Conservation (phyloP, 768 basidiomycete species). For the Collybia sordida region DNA sequence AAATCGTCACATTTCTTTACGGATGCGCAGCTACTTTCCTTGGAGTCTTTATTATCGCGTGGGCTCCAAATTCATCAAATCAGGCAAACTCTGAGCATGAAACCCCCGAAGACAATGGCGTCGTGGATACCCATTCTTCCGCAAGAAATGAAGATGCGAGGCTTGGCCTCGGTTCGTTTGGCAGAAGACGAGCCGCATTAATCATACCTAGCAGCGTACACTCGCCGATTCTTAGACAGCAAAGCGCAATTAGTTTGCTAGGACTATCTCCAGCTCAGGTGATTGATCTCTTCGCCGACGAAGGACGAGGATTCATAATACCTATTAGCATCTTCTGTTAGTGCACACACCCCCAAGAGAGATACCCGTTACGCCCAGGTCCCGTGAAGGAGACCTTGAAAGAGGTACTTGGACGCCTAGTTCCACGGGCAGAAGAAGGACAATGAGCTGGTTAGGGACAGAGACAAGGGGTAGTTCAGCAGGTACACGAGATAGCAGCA, state of each 20-base stretch:
- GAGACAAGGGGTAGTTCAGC: conserved; percentile 4
- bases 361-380: conserved; percentile 23
- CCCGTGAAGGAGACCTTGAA: conserved; percentile 32
- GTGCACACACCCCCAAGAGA: conserved; percentile 66
- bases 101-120: conserved; percentile 23
- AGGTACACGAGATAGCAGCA: conserved; percentile 21
- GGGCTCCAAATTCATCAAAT: conserved; percentile 39
- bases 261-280: conserved; percentile 79
- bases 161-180: conserved; percentile 31
- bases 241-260: conserved; percentile 61
- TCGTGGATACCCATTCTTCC: conserved; percentile 14
- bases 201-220: conserved; percentile 49
- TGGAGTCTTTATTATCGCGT: conserved; percentile 88
- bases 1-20: conserved; percentile 81
- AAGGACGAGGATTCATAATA: neutral
- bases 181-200: conserved; percentile 44
- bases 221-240: conserved; percentile 46
- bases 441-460: conserved; percentile 36
- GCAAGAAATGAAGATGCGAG: conserved; percentile 21
- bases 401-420: conserved; percentile 27
- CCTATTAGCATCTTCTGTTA: conserved; percentile 56
- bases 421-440: conserved; percentile 33
- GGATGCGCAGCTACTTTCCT: conserved; percentile 88
- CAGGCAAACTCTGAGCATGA: conserved; percentile 25
- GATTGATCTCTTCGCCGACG: conserved; percentile 11